These are phyloP conservation scores for Debaryomyces maramus DNA, from an alignment of 805 yeast genomes.

Conservation along the genomic window DNA sequence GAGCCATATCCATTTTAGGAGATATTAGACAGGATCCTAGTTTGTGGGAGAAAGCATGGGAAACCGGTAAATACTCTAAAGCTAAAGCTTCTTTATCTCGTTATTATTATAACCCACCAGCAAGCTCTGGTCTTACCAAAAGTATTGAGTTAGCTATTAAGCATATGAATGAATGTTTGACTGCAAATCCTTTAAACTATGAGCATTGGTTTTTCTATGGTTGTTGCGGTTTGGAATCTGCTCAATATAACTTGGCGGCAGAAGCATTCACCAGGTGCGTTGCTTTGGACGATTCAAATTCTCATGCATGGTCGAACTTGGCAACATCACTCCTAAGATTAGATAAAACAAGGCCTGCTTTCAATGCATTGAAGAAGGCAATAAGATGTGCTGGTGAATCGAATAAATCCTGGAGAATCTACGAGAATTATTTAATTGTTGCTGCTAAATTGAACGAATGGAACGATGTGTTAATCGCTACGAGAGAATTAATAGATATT, in stretches of 20 bases:
- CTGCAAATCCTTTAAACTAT: conserved; percentile 68
- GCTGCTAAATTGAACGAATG: conserved; percentile 83
- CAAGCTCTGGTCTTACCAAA: conserved; percentile 48
- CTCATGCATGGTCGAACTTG: conserved; percentile 89
- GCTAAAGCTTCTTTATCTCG: conserved; percentile 84
- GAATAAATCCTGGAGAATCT: conserved; percentile 81
- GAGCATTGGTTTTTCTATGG: conserved; percentile 94
- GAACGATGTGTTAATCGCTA: conserved; percentile 81
- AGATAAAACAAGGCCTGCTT: conserved; percentile 73
- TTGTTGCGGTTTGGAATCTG: conserved; percentile 77
- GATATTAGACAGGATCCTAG: conserved; percentile 76
- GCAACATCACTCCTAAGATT: conserved; percentile 72
- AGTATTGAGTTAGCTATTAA: conserved; percentile 55
- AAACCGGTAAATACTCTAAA: conserved; percentile 72
- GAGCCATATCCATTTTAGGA: conserved; percentile 82
- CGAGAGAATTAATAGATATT: conserved; percentile 59
- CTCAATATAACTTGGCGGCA: conserved; percentile 72
- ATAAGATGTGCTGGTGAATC: conserved; percentile 63
- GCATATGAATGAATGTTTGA: conserved; percentile 74
- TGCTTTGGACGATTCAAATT: conserved; percentile 74
- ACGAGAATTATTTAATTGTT: conserved; percentile 82
- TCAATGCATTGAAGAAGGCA: conserved; percentile 81
- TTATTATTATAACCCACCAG: conserved; percentile 68
- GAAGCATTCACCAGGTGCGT: conserved; percentile 93
- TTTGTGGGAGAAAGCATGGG: conserved; percentile 88